Evolutionary conservation across 768 basidiomycete species (phyloP).

Genomic region (Hebeloma cylindrosporum): DNA sequence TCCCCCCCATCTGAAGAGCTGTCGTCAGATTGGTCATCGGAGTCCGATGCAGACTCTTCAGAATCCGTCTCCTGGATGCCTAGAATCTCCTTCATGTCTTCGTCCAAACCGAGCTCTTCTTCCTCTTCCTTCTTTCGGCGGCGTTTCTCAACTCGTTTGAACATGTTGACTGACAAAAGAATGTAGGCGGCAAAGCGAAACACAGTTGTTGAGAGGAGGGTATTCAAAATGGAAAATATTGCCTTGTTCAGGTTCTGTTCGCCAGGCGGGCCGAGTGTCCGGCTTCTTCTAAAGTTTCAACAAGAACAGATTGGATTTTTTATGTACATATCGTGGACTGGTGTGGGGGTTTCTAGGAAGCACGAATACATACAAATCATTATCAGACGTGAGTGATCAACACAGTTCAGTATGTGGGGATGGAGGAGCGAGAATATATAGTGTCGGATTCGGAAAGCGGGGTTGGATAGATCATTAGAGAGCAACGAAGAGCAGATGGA

Average conservation of each 20-base stretch:
- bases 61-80: constrained; percentile 77
- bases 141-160: constrained; percentile 76
- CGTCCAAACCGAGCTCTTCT: constrained; percentile 62
- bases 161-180: constrained; percentile 47
- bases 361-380: no score
- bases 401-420: not conserved
- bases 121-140: constrained; percentile 60
- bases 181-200: not conserved
- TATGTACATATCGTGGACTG: no score
- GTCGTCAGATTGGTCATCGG: constrained; percentile 22
- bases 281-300: no score
- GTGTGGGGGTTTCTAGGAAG: no score
- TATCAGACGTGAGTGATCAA: no score
- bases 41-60: constrained; percentile 63
- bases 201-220: not conserved
- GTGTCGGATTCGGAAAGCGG: not conserved
- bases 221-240: no score
- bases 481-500: not conserved
- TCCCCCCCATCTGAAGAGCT: constrained; percentile 22
- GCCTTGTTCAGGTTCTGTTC: no score
- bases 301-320: no score
- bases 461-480: not conserved
- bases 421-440: not conserved
- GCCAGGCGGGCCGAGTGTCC: no score
- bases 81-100: constrained; percentile 60